Base-by-base conservation (phyloP, 768 basidiomycete species). In the Chlorophyllum brunneum region DNA sequence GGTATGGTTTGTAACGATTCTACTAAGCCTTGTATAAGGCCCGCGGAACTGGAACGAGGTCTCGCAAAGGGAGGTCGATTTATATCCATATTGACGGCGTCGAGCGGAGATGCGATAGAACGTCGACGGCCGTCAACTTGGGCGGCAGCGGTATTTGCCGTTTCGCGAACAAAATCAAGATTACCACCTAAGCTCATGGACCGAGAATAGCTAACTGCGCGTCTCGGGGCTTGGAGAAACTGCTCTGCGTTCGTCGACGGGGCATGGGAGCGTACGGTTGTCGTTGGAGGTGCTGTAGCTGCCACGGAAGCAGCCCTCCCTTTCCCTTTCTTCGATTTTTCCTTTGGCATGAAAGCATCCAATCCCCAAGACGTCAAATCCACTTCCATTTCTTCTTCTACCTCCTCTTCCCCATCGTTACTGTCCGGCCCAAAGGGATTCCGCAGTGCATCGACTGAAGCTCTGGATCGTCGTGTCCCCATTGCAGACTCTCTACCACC, bases 281-380 rank as follows among this genome's bases (percentile, higher is more conserved):
- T 66, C 40, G 74, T 61, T 40, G 68, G 60, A 51, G 72, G 72
- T 10, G 51, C 51, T 1, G 43, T 39, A 13, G 43, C 44, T 30
- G 51, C 49, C 26, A 57, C 54, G 20, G 55, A 51, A 18, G 61
- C 61, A 62, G 79, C 59, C 67, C 78, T 75, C n/a, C 66, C 70
- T 54, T 72, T 77, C 16, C 65, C 67, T 55, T 74, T 77, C 15
- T 61, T 61, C n/a, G 63, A 64, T 68, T 83, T 86, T 58, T 86
- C 82, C 58, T 87, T 86, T 1, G 82, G 76, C 55, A 89, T 81
- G 67, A 90, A 83, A 5, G 82, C 78, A 54, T 90, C 86, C 22
- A 93, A 73, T 2, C 91, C 91, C 90, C 88, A 93, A 15, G 88
- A 91, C 2, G 85, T 75, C 52, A 92, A 72, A 67, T 91, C 89